Evolutionary conservation across 768 basidiomycete genomes (phyloP).

Genomic region (Trametes villosa): DNA sequence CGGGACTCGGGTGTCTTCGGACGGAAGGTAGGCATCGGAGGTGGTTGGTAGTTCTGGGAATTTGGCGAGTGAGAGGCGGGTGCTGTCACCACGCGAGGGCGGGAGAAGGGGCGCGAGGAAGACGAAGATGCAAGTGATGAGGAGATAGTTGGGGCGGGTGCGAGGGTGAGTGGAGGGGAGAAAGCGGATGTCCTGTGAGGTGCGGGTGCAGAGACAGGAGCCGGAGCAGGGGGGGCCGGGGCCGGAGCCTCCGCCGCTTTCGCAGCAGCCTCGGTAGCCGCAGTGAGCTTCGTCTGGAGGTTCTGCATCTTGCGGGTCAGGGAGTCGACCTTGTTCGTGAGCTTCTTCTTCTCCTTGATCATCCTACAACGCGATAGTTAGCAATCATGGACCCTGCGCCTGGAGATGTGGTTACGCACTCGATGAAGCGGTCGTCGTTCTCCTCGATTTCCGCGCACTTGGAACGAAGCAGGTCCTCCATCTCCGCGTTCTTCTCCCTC

Average conservation of each 20-base stretch:
- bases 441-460: conserved; percentile 84
- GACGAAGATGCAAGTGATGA: conserved; percentile 19
- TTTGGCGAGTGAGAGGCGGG: conserved; percentile 24
- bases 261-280: conserved; percentile 37
- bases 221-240: conserved; percentile 24
- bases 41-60: background rate
- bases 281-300: conserved; percentile 67
- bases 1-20: conserved; percentile 39
- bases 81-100: conserved; percentile 47
- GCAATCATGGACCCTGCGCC: background rate
- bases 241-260: conserved; percentile 8
- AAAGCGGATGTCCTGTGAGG: conserved; percentile 29
- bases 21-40: conserved; percentile 20
- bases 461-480: conserved; percentile 69
- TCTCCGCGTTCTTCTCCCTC: conserved; percentile 71
- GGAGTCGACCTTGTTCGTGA: conserved; percentile 68
- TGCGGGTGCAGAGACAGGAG: conserved; percentile 18
- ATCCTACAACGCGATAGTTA: conserved; percentile 50
- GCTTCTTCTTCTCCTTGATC: conserved; percentile 80
- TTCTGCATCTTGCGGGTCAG: conserved; percentile 74
- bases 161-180: conserved; percentile 19
- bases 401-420: conserved; percentile 52
- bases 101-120: conserved; percentile 36
- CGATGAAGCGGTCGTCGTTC: conserved; percentile 80
- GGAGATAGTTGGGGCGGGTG: conserved; percentile 19